Evolutionary conservation across 192 early-diverging fungal genomes (phyloP).

Genomic region (Linnemannia zychae): DNA sequence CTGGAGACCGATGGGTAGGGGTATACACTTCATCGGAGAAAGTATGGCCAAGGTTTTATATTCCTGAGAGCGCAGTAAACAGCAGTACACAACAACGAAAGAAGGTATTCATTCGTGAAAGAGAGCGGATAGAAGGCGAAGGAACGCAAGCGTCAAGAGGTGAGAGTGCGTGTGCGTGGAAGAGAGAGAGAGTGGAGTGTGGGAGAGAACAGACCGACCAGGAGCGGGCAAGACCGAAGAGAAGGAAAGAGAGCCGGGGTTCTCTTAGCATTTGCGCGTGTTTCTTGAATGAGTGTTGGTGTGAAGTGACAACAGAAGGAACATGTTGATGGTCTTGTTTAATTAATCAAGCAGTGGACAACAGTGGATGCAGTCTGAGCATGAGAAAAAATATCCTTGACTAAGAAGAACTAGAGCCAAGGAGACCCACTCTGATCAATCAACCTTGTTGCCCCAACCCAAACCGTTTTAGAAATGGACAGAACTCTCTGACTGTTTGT

Average conservation of each 20-base stretch:
- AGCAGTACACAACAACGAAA: background rate
- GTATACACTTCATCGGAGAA: background rate
- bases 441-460: no score
- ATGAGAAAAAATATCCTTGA: no score
- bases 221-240: background rate
- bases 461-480: background rate
- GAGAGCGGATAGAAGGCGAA: background rate
- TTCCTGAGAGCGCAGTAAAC: background rate
- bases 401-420: background rate
- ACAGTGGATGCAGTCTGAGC: no score
- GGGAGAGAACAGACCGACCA: conserved; percentile 7
- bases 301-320: no score
- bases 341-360: no score
- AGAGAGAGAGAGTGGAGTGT: background rate
- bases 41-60: background rate
- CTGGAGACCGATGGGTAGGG: background rate
- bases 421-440: background rate
- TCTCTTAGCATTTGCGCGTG: background rate
- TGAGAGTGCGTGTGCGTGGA: background rate
- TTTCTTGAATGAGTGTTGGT: background rate
- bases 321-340: no score
- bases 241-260: background rate
- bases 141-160: background rate
- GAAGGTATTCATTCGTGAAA: background rate
- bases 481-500: no score